These are phyloP conservation scores for Polytolypa hystricis DNA, from an alignment of 2,329 filamentous ascomycete species.

Conservation along the genomic window DNA sequence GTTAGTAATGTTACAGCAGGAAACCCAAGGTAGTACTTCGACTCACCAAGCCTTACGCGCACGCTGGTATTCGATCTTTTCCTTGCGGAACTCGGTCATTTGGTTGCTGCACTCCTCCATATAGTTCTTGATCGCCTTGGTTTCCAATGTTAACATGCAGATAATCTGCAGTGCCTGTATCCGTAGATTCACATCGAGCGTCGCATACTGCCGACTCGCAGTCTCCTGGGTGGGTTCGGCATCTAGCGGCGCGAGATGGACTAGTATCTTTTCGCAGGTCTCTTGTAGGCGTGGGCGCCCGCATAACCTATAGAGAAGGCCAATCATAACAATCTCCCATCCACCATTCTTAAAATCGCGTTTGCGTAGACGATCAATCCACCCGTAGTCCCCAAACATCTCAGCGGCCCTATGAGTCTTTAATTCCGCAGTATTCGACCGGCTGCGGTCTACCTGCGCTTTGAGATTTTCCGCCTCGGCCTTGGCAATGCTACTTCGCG, in stretches of 20 bases:
- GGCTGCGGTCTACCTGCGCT: constrained; percentile 45
- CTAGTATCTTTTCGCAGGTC: constrained; percentile 67
- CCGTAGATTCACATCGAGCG: constrained; percentile 72
- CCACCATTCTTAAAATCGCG: constrained; percentile 80
- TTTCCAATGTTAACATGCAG: constrained; percentile 74
- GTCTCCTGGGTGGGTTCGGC: constrained; percentile 65
- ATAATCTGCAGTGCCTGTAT: constrained; percentile 73
- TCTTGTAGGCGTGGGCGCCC: constrained; percentile 58
- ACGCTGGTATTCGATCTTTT: constrained; percentile 87
- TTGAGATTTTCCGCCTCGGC: constrained; percentile 60
- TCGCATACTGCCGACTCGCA: constrained; percentile 59
- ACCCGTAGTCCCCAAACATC: constrained; percentile 61
- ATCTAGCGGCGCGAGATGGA: constrained; percentile 68
- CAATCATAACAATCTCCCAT: constrained; percentile 84
- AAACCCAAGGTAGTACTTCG: too few species aligned
- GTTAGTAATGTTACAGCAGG: too few species aligned
- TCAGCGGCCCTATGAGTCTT: constrained; percentile 53
- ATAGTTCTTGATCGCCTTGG: constrained; percentile 73
- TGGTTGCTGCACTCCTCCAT: constrained; percentile 86
- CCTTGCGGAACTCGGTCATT: constrained; percentile 90
- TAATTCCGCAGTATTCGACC: constrained; percentile 21
- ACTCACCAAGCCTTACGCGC: constrained; percentile 54
- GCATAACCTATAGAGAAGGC: constrained; percentile 74
- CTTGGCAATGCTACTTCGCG: constrained; percentile 75
- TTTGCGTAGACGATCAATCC: constrained; percentile 73